phyloP scores from a whole-genome alignment of 2,329 filamentous ascomycete species.

The Cladosporium phlei region DNA sequence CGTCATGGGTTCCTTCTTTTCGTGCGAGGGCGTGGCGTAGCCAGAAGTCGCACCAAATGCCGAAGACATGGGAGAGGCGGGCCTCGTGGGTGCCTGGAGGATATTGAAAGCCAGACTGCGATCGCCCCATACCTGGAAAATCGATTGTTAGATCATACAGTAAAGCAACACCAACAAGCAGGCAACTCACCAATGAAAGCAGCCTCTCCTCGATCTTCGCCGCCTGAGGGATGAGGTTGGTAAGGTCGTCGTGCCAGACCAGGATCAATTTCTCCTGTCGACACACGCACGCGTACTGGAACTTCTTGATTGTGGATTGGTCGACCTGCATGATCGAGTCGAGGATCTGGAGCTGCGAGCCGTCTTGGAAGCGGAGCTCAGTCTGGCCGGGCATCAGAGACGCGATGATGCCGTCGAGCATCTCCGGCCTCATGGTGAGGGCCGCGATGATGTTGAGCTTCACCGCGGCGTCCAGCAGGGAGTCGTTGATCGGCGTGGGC shows the following conservation, averaged over 20 bases:
- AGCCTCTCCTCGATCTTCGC: conserved; percentile 6
- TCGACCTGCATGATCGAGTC: background rate
- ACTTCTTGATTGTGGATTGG: conserved; percentile 3
- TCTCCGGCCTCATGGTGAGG: conserved; percentile 6
- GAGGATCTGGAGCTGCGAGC: conserved; percentile 6
- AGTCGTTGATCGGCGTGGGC: conserved; percentile 6
- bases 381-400: conserved; percentile 1
- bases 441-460: conserved; percentile 9
- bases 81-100: conserved; percentile 1
- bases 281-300: conserved; percentile 8
- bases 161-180: no score
- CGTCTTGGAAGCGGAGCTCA: conserved; percentile 1
- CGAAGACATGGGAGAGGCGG: conserved; percentile 1
- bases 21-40: background rate
- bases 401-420: conserved; percentile 5
- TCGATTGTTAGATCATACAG: no score
- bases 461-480: background rate
- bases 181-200: background rate
- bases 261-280: conserved; percentile 6
- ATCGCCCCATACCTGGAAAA: conserved; percentile 9
- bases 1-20: background rate
- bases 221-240: conserved; percentile 1
- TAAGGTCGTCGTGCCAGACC: conserved; percentile 8
- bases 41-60: conserved; percentile 3
- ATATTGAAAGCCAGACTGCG: background rate